A percentile compares a stretch with the other conserved stretches of the same genome.
Evolutionary conservation across 345 rosid species (phyloP).

Genomic region (Alliaria petiolata): DNA sequence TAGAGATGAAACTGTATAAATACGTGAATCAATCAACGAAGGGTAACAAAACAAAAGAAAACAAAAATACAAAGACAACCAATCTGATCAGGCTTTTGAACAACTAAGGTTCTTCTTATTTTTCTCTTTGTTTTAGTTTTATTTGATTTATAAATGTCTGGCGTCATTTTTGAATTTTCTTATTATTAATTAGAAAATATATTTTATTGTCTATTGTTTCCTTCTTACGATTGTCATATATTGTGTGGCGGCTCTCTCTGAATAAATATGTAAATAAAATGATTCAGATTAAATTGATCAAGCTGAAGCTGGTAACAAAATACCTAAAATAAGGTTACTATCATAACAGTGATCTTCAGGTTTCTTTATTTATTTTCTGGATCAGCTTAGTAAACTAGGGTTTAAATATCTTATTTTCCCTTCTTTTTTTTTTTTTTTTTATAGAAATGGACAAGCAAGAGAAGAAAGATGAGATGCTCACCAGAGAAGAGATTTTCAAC

Average conservation of each 20-base stretch:
- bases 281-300: neutral
- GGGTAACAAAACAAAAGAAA: neutral
- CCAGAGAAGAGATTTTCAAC: neutral
- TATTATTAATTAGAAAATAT: neutral
- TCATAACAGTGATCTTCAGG: neutral
- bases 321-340: neutral
- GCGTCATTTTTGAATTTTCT: neutral
- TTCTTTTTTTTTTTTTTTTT: neutral
- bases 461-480: neutral
- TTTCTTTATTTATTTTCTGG: neutral
- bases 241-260: neutral
- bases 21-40: neutral
- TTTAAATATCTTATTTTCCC: neutral
- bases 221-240: no score
- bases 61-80: neutral
- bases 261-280: neutral
- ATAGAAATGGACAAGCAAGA: conserved; percentile 11
- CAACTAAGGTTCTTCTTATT: conserved; percentile 1
- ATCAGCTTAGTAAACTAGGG: neutral
- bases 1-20: conserved; percentile 8
- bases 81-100: neutral
- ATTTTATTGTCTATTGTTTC: neutral
- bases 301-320: neutral
- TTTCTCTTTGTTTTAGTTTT: neutral
- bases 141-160: neutral